Evolutionary conservation across 2,329 filamentous ascomycete genomes (phyloP).

Genomic region (Lachnellula arida): DNA sequence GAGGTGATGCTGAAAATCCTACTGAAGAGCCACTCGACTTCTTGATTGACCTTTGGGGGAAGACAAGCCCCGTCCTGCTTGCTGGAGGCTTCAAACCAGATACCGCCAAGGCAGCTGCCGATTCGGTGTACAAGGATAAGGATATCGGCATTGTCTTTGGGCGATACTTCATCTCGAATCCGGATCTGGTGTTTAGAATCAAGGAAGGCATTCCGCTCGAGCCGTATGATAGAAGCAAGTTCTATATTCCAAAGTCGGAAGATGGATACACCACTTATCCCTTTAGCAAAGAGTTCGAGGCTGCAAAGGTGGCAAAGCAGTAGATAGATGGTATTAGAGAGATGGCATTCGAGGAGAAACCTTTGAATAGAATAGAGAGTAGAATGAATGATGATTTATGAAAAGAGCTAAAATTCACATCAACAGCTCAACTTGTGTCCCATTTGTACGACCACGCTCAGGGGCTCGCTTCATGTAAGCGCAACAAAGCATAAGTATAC

Average conservation of each 20-base stretch:
- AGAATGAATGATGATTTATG: no score
- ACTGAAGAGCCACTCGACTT: constrained; percentile 29
- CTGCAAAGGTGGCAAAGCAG: no score
- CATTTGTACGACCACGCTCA: no score
- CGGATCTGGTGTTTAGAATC: constrained; percentile 34
- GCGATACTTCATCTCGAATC: constrained; percentile 38
- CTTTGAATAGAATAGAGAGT: no score
- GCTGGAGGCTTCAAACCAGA: constrained; percentile 5
- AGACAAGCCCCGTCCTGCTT: constrained; percentile 2
- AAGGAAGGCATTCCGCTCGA: constrained; percentile 3
- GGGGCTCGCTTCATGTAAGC: no score
- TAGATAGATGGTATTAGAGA: no score
- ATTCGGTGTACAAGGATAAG: constrained; percentile 25
- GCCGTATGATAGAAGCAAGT: constrained; percentile 7
- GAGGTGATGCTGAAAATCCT: constrained; percentile 45
- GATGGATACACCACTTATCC: not conserved
- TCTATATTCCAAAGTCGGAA: constrained; percentile 9
- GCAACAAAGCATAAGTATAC: no score
- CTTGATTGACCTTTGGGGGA: constrained; percentile 1
- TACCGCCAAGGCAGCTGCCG: not conserved
- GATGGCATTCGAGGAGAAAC: no score
- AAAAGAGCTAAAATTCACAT: no score
- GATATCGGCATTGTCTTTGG: constrained; percentile 15
- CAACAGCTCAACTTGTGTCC: no score
- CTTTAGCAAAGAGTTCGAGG: not conserved